Conservation (phyloP, 2,329 filamentous ascomycete species). For the Reticulascus tulasneorum region DNA sequence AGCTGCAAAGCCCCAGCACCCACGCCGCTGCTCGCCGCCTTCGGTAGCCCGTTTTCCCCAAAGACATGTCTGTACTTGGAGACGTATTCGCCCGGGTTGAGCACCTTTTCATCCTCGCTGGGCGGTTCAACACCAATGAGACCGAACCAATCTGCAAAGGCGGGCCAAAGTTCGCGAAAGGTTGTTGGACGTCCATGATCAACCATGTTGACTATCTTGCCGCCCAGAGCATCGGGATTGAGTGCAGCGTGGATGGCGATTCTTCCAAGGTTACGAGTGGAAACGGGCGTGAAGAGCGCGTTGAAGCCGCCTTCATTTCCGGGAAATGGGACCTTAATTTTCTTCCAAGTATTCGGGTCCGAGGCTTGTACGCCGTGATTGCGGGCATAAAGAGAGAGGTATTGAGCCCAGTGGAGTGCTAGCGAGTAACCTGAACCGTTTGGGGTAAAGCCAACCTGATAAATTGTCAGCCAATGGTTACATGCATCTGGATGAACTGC, state of each 20-base stretch:
- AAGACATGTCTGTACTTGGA: constrained; percentile 25
- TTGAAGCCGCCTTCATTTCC: constrained; percentile 20
- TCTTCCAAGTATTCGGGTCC: rapidly evolving
- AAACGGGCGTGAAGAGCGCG: constrained; percentile 26
- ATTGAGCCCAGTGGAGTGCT: constrained; percentile 35
- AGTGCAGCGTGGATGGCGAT: constrained; percentile 26
- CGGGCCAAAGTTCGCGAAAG: constrained; percentile 26
- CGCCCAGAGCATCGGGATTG: constrained; percentile 20
- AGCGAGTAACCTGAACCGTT: constrained; percentile 31
- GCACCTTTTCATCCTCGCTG: background rate
- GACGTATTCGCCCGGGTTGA: constrained; percentile 27
- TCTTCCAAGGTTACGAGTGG: constrained; percentile 23
- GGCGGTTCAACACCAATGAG: constrained; percentile 20
- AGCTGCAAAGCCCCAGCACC: constrained; percentile 32
- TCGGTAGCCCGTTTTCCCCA: constrained; percentile 15
- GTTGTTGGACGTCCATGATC: constrained; percentile 22
- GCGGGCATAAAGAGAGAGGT: constrained; percentile 29
- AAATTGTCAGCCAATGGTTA: too few species aligned
- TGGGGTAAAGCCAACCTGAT: constrained; percentile 36
- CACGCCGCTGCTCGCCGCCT: constrained; percentile 27
- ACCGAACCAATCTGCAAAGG: constrained; percentile 26
- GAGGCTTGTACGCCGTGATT: constrained; percentile 16
- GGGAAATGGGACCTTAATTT: constrained; percentile 23
- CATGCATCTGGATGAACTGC: too few species aligned
- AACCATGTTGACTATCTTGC: constrained; percentile 27